Base-by-base conservation (phyloP, 2,329 filamentous ascomycete species). In the Acephala macrosclerotiorum region DNA sequence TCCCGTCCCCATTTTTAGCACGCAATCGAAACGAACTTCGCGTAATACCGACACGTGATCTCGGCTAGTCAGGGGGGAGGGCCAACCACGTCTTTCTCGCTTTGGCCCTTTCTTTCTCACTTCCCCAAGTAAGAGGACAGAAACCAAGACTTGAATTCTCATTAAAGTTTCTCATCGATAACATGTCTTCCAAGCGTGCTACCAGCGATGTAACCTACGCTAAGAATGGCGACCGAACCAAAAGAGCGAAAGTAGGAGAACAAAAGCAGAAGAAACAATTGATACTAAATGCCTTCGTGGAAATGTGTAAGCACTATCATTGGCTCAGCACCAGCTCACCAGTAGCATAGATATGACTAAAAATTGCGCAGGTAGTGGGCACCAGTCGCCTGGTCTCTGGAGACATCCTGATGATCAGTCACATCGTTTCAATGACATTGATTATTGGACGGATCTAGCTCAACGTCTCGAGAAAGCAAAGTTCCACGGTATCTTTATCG, bases 401-500 rank as follows among this genome's bases (percentile, higher is more conserved):
- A 80, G 82, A 35, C 88, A 91, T 71, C 89, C 88, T 1, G 81
- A 87, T 16, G 88, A 91, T 68, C 78, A 85, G 69, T 90, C 88
- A 0, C 81, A 82, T 71, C 79, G 84, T 16, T 91, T 91, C 76
- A 87, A 86, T 65, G 80, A 84, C 29, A 76, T 88, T n/a, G 77
- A 84, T 4, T 85, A 89, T 65, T 90, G 88, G 88, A 80, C 84
- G 0, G 79, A 85, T 58, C 76, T 90, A 0, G 88, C 87, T 0
- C 81, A 88, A 65, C 74, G 85, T 0, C 81, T 89, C 0, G 87
- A 90, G 68, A 78, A 81, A 0, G 87, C 84, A 40, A 87, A 88
- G 56, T 88, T 90, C 67, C 86, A 89, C 63, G 87, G 85, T 7
- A 87, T 90, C 29, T 90, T 90, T 75, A 87, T 90, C 60, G 88